Base-by-base conservation (phyloP, 805 yeast genomes). In the Candida ipomoeae region DNA sequence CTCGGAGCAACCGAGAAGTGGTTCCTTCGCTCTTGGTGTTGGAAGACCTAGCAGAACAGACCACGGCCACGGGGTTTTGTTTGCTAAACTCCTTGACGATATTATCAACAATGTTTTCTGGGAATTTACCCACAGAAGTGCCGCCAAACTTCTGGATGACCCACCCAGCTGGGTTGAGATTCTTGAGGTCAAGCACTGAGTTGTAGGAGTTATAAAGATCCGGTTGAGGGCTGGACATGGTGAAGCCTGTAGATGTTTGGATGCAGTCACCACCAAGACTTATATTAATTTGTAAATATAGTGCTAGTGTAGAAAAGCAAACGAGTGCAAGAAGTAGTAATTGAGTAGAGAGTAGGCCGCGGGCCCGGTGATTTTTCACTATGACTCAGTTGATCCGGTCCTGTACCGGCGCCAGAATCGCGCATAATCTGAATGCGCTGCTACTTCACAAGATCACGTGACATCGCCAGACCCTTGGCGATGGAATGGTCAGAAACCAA, bases 101-200 rank as follows among this genome's bases (percentile, higher is more conserved):
- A 57, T 89, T 88, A 52, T 87, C 86, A 26, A 89, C 90, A 49
- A 94, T 94, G 56, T 85, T 80, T 46, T 79, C 83, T 8, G 97
- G 88, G 67, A 94, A 91, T 66, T 94, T 94, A 20, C 99, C 99
- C 32, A 94, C 97, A 43, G 94, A 84, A 14, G 99, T 94, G 48
- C 99, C 99, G 44, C 99, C 99, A 62, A 89, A 94, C 69, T 94
- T 94, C 68, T 94, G 99, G 6, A 94, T 62, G 39, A 73, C 57
- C 78, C 78, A 74, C 7, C 73, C 73, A 15, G 53, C 48, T 26
- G 62, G 42, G 15, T 56, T 46, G 13, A 57, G 59, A 18, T 55
- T 50, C 33, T 62, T 64, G 40, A 74, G 60, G 55, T 74, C 78
- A 31, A 69, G 63, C 38, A 74, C 75, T 2, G 77, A 72, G 49